These are phyloP conservation scores for Quercus rubra DNA, from an alignment of 306 rosid species.

Conservation along the genomic window DNA sequence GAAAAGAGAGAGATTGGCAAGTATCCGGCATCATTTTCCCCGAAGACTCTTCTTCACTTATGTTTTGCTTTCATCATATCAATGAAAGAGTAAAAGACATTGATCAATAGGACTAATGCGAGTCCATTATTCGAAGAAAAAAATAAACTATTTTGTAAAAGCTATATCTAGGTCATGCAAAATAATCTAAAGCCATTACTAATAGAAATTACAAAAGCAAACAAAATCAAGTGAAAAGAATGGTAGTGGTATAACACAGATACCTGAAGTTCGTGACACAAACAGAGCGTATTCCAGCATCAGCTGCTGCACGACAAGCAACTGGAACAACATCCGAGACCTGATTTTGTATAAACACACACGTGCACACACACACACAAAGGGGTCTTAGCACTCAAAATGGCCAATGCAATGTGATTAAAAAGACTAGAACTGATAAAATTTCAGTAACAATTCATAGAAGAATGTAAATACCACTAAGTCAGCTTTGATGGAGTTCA, in stretches of 20 bases:
- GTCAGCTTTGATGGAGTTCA: constrained; percentile 84
- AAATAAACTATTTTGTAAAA: neutral
- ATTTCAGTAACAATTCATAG: neutral
- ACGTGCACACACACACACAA: neutral
- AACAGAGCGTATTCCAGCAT: constrained; percentile 96
- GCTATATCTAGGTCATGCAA: neutral
- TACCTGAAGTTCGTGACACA: constrained; percentile 97
- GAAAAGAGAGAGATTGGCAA: neutral
- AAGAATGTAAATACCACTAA: constrained; percentile 65
- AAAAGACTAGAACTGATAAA: neutral
- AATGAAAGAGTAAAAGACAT: neutral
- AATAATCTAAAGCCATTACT: neutral
- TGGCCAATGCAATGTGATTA: neutral
- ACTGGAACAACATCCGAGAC: constrained; percentile 97
- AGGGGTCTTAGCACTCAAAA: neutral
- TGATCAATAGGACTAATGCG: neutral
- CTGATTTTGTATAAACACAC: constrained; percentile 36
- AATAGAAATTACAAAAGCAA: neutral
- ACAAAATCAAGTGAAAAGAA: neutral
- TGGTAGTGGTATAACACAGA: neutral
- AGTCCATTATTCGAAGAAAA: neutral
- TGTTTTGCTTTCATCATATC: too few species aligned
- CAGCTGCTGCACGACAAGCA: constrained; percentile 95
- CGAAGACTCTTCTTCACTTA: too few species aligned
- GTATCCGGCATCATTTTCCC: neutral